A percentile compares a stretch with the other conserved stretches of the same genome.
These are phyloP conservation scores for Cinnamomum micranthum DNA, from an alignment of 164 flowering plant genomes.

Conservation along the genomic window DNA sequence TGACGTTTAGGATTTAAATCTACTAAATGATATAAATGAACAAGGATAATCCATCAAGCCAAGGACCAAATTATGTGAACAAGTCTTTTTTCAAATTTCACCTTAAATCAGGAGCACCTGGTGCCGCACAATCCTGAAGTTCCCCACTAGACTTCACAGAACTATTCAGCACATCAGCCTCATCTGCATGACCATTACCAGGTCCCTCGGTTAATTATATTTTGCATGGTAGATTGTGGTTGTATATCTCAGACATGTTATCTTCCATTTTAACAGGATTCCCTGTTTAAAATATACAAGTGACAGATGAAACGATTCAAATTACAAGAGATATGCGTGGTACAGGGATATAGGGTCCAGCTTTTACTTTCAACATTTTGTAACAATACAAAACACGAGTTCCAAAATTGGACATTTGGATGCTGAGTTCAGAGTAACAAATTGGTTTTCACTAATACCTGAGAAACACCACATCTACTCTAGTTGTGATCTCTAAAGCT, in stretches of 20 bases:
- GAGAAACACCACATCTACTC: no score
- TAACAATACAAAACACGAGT: no score
- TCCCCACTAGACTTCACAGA: slow-evolving; percentile 15
- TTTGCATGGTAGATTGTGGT: background rate
- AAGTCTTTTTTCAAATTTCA: slow-evolving; percentile 19
- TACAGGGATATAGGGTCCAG: no score
- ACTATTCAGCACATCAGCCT: slow-evolving; percentile 12
- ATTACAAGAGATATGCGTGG: background rate
- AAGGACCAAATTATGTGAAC: background rate
- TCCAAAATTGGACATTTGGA: background rate
- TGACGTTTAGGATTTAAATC: background rate
- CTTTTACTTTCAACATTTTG: background rate
- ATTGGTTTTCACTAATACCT: no score
- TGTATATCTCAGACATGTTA: slow-evolving; percentile 11
- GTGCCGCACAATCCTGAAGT: slow-evolving; percentile 12
- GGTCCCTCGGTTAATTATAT: background rate
- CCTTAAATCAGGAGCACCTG: slow-evolving; percentile 21
- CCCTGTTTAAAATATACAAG: slow-evolving; percentile 21
- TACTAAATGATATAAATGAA: background rate
- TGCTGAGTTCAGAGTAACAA: no score
- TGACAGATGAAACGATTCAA: background rate
- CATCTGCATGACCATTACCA: slow-evolving; percentile 16
- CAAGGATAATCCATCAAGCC: background rate
- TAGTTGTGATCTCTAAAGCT: no score
- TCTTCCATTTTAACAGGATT: slow-evolving; percentile 15